Evolutionary conservation across 1,284 basidiomycete species (phyloP), one percentile per base, ranked within the genome.

Genomic region (Porogramme epimiltina): DNA sequence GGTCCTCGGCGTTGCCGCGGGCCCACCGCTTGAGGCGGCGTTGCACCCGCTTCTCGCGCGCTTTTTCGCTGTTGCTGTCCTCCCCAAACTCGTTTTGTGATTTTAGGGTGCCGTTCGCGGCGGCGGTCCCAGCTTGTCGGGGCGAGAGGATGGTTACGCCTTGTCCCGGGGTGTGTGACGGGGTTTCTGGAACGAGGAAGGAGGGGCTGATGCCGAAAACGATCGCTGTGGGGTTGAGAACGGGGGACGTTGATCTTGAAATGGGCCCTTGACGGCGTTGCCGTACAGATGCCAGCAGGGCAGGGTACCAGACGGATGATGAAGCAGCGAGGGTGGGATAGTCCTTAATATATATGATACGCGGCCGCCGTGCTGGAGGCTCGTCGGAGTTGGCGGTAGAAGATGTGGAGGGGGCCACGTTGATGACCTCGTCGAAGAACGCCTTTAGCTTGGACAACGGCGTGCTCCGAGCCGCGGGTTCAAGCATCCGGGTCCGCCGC

Each of bases 321-420:
- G 88, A 84, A 3, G 84, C 70, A 0, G 89, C 83, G 49, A 95
- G 81, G 0, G 84, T 87, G 4, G 84, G 77, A 56, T 89, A 90
- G 64, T 93, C 89, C 50, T 91, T 87, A 47, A 95, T 76, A 60
- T 93, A 91, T 45, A 95, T 78, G 9, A 95, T 79, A n/a, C 92
- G 85, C 10, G 89, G 86, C 51, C 76, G 73, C 47, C 60, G 61
- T 42, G 63, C 56, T 25, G 66, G 52, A 33, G 63, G 42, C 41
- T 54, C 51, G 9, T 63, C 54, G 45, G 28, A 66, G 4, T 66
- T 64, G 9, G 65, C 62, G 16, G 53, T 36, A 28, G 57, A 9
- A 31, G 60, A n/a, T 54, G 39, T 4, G 55, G 37, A 49, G 77
- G 70, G n/a, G 73, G 70, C 15, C 8, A 83, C 68, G 59, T 91